Conservation (phyloP, 2,329 filamentous ascomycete genomes). For the Golovinomyces cichoracearum region DNA sequence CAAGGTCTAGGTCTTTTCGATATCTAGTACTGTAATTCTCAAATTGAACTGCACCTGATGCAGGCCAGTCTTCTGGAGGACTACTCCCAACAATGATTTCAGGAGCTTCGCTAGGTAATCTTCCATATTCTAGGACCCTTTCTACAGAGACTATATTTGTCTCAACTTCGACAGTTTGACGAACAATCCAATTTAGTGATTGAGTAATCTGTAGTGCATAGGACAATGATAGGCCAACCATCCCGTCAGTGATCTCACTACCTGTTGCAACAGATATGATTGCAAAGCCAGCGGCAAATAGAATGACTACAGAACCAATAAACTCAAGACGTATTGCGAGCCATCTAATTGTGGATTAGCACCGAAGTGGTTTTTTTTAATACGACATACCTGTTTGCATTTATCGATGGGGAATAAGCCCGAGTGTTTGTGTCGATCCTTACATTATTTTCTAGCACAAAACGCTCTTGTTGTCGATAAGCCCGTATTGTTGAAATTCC, state of each 20-base stretch:
- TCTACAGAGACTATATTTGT: constrained; percentile 99
- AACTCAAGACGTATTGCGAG: constrained; percentile 85
- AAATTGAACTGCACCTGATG: constrained; percentile 68
- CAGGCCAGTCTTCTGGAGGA: constrained; percentile 75
- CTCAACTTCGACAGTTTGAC: constrained; percentile 97
- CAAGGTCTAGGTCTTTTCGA: constrained; percentile 65
- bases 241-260: constrained; percentile 37
- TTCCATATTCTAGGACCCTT: constrained; percentile 84
- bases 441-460: constrained; percentile 88
- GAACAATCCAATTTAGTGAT: constrained; percentile 95
- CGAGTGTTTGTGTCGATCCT: constrained; percentile 81
- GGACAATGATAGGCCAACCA: constrained; percentile 84
- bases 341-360: constrained; percentile 36
- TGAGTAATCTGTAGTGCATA: constrained; percentile 93
- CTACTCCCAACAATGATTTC: constrained; percentile 75
- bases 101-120: constrained; percentile 72
- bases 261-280: constrained; percentile 53
- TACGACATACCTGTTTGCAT: constrained; percentile 25
- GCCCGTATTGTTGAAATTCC: constrained; percentile 89
- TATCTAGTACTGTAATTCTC: constrained; percentile 88
- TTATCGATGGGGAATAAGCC: constrained; percentile 89
- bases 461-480: constrained; percentile 68
- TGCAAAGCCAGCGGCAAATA: constrained; percentile 58
- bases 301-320: constrained; percentile 78
- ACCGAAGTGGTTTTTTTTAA: background rate